These are phyloP conservation scores for Dryas integrifolia DNA, from an alignment of 331 rosid genomes.

Conservation along the genomic window DNA sequence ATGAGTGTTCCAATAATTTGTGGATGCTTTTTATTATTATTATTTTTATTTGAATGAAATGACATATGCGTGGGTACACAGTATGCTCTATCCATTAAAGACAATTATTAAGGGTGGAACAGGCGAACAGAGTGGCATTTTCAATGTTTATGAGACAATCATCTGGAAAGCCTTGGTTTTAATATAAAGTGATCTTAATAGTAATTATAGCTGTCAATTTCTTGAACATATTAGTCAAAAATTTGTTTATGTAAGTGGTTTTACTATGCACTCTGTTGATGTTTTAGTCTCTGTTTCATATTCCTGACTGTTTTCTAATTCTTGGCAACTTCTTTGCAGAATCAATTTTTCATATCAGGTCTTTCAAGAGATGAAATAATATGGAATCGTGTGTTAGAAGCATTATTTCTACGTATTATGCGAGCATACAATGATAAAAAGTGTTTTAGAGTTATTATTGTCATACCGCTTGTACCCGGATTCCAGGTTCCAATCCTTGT, in stretches of 20 bases:
- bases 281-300: conserved; percentile 15
- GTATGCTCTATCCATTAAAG: background rate
- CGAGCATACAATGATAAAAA: conserved; percentile 82
- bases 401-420: conserved; percentile 67
- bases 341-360: conserved; percentile 97
- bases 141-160: background rate
- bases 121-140: background rate
- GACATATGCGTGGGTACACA: background rate
- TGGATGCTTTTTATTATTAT: background rate
- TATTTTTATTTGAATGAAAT: background rate
- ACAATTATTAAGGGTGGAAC: background rate
- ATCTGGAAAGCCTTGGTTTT: background rate
- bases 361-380: conserved; percentile 85
- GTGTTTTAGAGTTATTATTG: conserved; percentile 78
- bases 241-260: background rate
- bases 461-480: conserved; percentile 96
- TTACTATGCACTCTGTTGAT: background rate
- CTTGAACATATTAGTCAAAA: background rate
- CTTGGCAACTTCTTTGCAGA: conserved; percentile 60
- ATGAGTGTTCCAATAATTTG: background rate
- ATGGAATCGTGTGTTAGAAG: conserved; percentile 86
- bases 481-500: conserved; percentile 72
- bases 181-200: background rate
- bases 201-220: background rate
- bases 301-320: conserved; percentile 34